Percentiles rank a stretch among this genome's conserved stretches.
Conservation (phyloP, 78 protist species). For the Isochrysis galbana region DNA sequence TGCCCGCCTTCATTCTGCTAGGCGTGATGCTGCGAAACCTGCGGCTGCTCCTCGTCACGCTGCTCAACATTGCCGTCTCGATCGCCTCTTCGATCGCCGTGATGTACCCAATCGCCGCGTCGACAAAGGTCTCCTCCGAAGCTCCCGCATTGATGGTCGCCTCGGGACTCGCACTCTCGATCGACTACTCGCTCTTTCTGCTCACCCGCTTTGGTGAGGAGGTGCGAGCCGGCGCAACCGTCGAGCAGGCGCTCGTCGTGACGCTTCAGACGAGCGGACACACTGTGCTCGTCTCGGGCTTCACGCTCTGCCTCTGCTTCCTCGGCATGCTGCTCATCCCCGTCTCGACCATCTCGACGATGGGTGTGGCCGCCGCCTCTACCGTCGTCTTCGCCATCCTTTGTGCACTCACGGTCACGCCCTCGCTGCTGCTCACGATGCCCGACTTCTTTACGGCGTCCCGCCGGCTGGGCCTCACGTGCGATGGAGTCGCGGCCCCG, state of each 20-base stretch:
- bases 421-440: constrained; percentile 53
- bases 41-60: constrained; percentile 43
- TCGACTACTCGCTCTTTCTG: constrained; percentile 75
- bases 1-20: background rate
- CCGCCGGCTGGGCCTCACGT: background rate
- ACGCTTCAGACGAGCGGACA: constrained; percentile 37
- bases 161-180: constrained; percentile 60
- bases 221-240: background rate
- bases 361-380: constrained; percentile 57
- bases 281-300: constrained; percentile 58
- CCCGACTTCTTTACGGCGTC: constrained; percentile 48
- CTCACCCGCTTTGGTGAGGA: constrained; percentile 72
- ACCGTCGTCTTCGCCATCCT: constrained; percentile 45
- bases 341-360: constrained; percentile 30
- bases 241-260: background rate
- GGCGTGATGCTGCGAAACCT: constrained; percentile 1
- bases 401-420: constrained; percentile 51
- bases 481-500: background rate
- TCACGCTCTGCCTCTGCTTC: constrained; percentile 48
- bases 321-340: constrained; percentile 51
- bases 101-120: constrained; percentile 2
- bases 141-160: background rate
- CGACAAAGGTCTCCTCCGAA: background rate
- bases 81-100: constrained; percentile 35
- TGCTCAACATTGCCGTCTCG: constrained; percentile 14